Evolutionary conservation across 2,329 filamentous ascomycete species (phyloP), one percentile per base, ranked within the genome.

Genomic region (Aspergillus luchuensis): DNA sequence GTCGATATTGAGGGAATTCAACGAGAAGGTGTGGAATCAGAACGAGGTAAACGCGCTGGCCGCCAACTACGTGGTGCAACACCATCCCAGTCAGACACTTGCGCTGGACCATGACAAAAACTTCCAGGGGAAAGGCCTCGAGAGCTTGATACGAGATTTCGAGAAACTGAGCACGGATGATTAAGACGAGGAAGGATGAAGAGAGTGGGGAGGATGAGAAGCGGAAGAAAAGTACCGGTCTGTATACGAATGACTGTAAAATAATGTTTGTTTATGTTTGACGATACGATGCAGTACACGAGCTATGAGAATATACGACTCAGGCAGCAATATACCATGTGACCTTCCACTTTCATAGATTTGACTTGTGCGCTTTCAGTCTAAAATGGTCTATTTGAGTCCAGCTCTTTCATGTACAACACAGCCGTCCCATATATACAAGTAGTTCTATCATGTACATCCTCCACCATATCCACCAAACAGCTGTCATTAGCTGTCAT

Each of bases 261-360:
- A 25, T 53, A 25, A 15, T 52, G 50, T 54, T 55, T 45, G 38
- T 45, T 36, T 28, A n/a, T 33, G 39, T 38, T 36, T 36, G 33
- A 36, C 10, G 33, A 36, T 28, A 19, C 36, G 38, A 52, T 55
- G 52, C 38, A n/a, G 11, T 8, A 43, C 52, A 43, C 28, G 52
- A 43, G 52, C 52, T 21, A 55, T 33, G 52, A 55, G 52, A 55
- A 55, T 55, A 55, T 25, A 45, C 52, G 52, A 43, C 52, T 55
- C 52, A 43, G 8, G 19, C 41, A 8, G 17, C 21, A 21, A 21
- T 21, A 5, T 45, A 45, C 4, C 8, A 5, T 21, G 3, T 45
- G 5, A 45, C 28, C 8, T 13, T 43, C 3, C 15, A 43, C 33
- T 39, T 13, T 11, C 23, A 41, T 28, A 19, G 11, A 15, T n/a